A percentile compares a stretch with the other conserved stretches of the same genome.
These are phyloP conservation scores for Scytalidium lignicola DNA, from an alignment of 2,329 filamentous ascomycete species.

Conservation along the genomic window DNA sequence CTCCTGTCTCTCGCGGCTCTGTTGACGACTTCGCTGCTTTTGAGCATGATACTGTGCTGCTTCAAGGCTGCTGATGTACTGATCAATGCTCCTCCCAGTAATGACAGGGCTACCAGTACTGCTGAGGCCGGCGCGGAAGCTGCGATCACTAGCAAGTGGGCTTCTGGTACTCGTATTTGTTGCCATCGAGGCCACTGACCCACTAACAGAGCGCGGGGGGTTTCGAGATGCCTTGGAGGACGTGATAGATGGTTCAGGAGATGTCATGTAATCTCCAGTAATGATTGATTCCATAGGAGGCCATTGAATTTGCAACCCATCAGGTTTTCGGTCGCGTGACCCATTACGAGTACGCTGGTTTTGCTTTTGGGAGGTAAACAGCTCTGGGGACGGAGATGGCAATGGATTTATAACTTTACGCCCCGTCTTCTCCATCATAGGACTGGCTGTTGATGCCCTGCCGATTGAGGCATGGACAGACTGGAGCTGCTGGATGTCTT, in stretches of 20 bases:
- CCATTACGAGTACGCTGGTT: slow-evolving; percentile 58
- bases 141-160: slow-evolving; percentile 35
- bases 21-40: slow-evolving; percentile 41
- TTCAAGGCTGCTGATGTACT: slow-evolving; percentile 83
- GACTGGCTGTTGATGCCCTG: slow-evolving; percentile 59
- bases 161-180: slow-evolving; percentile 45
- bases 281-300: slow-evolving; percentile 46
- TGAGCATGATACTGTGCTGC: slow-evolving; percentile 62
- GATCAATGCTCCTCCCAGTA: slow-evolving; percentile 65
- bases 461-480: slow-evolving; percentile 24
- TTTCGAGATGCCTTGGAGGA: slow-evolving; percentile 52
- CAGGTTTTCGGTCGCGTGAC: slow-evolving; percentile 73
- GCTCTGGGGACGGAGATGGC: slow-evolving; percentile 63
- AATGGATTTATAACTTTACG: slow-evolving; percentile 45
- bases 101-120: slow-evolving; percentile 45
- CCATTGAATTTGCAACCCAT: slow-evolving; percentile 62
- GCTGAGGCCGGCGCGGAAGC: slow-evolving; percentile 34
- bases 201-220: slow-evolving; percentile 46
- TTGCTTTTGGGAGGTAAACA: slow-evolving; percentile 58
- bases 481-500: slow-evolving; percentile 31
- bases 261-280: slow-evolving; percentile 46
- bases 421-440: slow-evolving; percentile 52
- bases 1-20: slow-evolving; percentile 46
- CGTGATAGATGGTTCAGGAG: slow-evolving; percentile 49
- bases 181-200: slow-evolving; percentile 52